phyloP scores from a whole-genome alignment of 1,139 yeast genomes.

The Yamadazyma triangularis region DNA sequence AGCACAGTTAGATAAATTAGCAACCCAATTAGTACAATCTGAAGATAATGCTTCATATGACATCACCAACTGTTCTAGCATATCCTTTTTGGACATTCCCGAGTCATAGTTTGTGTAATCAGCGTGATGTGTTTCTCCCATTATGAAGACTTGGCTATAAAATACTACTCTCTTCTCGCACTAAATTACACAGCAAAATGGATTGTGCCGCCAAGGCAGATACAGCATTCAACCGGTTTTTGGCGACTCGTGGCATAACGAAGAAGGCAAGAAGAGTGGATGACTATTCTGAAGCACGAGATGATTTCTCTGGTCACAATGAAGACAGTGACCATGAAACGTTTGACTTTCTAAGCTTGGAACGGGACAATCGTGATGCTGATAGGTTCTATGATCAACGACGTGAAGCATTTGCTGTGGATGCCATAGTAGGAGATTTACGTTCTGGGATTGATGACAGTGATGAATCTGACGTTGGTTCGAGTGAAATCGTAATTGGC shows the following conservation, averaged over 20 bases:
- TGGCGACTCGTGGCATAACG: conserved; percentile 6
- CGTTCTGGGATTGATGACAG: not conserved
- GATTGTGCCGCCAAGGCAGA: too few relatives aligned
- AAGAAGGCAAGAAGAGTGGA: too few relatives aligned
- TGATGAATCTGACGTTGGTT: not conserved
- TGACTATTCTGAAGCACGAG: too few relatives aligned
- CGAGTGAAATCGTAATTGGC: not conserved
- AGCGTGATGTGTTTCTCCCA: conserved; percentile 46
- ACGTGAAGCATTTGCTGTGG: conserved; percentile 9
- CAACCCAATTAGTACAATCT: conserved; percentile 77
- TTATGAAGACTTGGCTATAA: too few relatives aligned
- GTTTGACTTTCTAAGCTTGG: conserved; percentile 11
- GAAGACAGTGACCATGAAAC: too few relatives aligned
- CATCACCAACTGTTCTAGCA: conserved; percentile 52
- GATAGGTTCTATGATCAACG: conserved; percentile 23
- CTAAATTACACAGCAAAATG: too few relatives aligned
- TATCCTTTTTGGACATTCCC: conserved; percentile 45
- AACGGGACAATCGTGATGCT: conserved; percentile 16
- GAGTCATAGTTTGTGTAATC: conserved; percentile 51
- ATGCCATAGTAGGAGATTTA: too few relatives aligned
- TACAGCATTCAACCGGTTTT: conserved; percentile 4
- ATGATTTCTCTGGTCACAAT: too few relatives aligned
- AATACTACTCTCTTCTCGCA: too few relatives aligned
- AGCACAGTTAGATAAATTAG: conserved; percentile 81
- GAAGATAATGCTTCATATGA: conserved; percentile 62